Percentiles rank a stretch among this genome's conserved stretches.
These are phyloP conservation scores for Psilocybe sp. DNA, from an alignment of 768 basidiomycete genomes.

Conservation along the genomic window DNA sequence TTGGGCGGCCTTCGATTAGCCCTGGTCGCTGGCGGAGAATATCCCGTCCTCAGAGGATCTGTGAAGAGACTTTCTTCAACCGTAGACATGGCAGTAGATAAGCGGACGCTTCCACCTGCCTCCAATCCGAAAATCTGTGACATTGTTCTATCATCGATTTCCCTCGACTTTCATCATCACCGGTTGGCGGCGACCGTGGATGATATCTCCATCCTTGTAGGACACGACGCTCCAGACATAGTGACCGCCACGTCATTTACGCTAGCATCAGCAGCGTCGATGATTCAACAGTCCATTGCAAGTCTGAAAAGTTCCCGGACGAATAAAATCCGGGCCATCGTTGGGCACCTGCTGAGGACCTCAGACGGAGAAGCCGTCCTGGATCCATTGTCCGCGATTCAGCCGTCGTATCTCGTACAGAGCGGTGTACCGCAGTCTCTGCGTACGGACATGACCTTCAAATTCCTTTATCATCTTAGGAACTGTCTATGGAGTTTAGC, in stretches of 20 bases:
- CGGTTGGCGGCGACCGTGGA: conserved; percentile 12
- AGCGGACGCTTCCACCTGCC: conserved; percentile 22
- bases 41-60: conserved; percentile 17
- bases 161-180: conserved; percentile 9
- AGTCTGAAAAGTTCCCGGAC: conserved; percentile 16
- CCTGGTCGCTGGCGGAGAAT: conserved; percentile 15
- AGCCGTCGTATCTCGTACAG: conserved; percentile 82
- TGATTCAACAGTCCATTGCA: conserved; percentile 21
- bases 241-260: conserved; percentile 30
- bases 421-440: conserved; percentile 64
- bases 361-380: conserved; percentile 52
- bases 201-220: conserved; percentile 24
- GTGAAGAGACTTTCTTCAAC: conserved; percentile 18
- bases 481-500: conserved; percentile 50
- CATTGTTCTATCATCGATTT: conserved; percentile 13
- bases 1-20: conserved; percentile 19
- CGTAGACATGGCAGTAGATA: conserved; percentile 30
- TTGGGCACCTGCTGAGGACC: conserved; percentile 46
- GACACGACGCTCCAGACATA: conserved; percentile 43
- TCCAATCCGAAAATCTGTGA: conserved; percentile 25
- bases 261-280: conserved; percentile 20
- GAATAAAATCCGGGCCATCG: conserved; percentile 33
- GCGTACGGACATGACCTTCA: conserved; percentile 70
- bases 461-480: conserved; percentile 77
- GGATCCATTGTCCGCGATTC: conserved; percentile 79